Percentiles rank a stretch among this genome's conserved stretches.
These are phyloP conservation scores for Melastoma malabathricum DNA, from an alignment of 345 rosid genomes.

Conservation along the genomic window DNA sequence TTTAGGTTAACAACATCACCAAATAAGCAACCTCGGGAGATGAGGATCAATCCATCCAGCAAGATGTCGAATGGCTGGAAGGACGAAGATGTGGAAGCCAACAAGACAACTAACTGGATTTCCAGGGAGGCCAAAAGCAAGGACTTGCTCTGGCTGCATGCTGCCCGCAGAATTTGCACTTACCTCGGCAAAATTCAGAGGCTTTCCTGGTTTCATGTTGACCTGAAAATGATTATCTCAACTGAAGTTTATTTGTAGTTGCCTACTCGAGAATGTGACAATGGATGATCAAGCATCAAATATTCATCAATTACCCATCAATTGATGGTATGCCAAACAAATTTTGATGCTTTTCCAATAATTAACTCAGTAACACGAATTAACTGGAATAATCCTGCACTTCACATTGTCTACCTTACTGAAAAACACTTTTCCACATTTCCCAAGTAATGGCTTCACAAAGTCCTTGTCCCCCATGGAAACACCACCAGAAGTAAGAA, in stretches of 20 bases:
- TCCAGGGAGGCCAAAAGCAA: slow-evolving; percentile 96
- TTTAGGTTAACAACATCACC: slow-evolving; percentile 1
- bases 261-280: background rate
- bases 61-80: slow-evolving; percentile 61
- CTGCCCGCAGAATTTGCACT: slow-evolving; percentile 21
- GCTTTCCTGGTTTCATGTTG: slow-evolving; percentile 91
- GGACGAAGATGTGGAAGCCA: slow-evolving; percentile 78
- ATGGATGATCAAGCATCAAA: too few species aligned
- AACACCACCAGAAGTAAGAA: slow-evolving; percentile 92
- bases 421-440: slow-evolving; percentile 60
- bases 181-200: slow-evolving; percentile 79
- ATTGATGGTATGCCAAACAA: too few species aligned
- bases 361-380: background rate
- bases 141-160: slow-evolving; percentile 28
- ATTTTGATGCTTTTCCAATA: too few species aligned
- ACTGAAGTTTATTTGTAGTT: slow-evolving; percentile 2
- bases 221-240: slow-evolving; percentile 37
- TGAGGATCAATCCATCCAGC: slow-evolving; percentile 83
- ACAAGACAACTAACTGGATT: slow-evolving; percentile 95
- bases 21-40: slow-evolving; percentile 48
- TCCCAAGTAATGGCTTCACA: slow-evolving; percentile 68
- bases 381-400: background rate
- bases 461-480: slow-evolving; percentile 99
- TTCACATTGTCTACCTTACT: slow-evolving; percentile 35
- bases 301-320: too few species aligned